Conservation (phyloP, 768 basidiomycete genomes). For the Heimioporus sp. region DNA sequence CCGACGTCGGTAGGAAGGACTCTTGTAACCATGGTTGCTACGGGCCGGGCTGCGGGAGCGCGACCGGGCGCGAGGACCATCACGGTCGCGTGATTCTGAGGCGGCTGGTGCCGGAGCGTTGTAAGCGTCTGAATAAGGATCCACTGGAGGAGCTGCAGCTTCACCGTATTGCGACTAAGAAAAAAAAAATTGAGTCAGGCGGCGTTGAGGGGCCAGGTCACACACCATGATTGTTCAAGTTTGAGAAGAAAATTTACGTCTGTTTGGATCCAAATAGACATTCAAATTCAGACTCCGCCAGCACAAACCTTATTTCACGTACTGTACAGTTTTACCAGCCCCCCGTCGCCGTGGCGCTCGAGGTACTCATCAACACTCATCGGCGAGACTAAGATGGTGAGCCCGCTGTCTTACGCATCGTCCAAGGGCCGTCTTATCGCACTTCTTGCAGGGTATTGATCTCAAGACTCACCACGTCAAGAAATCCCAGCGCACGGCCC, state of each 20-base stretch:
- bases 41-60: conserved; percentile 70
- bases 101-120: conserved; percentile 58
- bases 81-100: conserved; percentile 49
- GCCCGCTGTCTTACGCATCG: conserved; percentile 44
- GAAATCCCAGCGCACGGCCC: conserved; percentile 92
- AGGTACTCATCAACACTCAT: conserved; percentile 49
- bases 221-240: conserved; percentile 71
- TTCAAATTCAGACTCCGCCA: conserved; percentile 29
- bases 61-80: conserved; percentile 62
- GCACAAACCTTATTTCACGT: conserved; percentile 36
- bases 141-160: conserved; percentile 53
- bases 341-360: conserved; percentile 34
- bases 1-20: conserved; percentile 55
- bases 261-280: conserved; percentile 37
- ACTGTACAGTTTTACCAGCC: conserved; percentile 74
- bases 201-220: conserved; percentile 1
- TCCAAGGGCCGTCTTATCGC: conserved; percentile 16
- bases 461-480: conserved; percentile 97
- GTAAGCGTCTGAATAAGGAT: conserved; percentile 84
- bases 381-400: conserved; percentile 81
- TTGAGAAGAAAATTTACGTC: conserved; percentile 41
- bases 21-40: conserved; percentile 52
- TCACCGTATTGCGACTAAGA: conserved; percentile 61
- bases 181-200: neutral
- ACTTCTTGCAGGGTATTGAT: conserved; percentile 79